Base-by-base conservation (phyloP, 495 filamentous ascomycete species). In the Aspergillus sparsus region DNA sequence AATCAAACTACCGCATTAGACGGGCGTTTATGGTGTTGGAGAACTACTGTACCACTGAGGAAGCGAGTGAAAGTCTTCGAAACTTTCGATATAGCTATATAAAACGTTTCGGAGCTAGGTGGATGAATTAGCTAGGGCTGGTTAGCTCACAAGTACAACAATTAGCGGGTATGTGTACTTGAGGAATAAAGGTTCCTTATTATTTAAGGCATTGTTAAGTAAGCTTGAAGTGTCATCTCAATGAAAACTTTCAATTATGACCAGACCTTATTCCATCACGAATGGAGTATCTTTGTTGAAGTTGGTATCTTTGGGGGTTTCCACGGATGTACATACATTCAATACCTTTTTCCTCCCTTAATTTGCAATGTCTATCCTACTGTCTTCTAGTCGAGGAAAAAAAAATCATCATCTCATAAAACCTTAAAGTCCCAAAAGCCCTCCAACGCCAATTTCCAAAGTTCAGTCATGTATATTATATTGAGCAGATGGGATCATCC, bases 11-110 rank as follows among this genome's bases (percentile, higher is more conserved):
- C 21, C 80, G 78, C 16, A 64, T 66, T 36, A 72, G 74, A 3
- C 78, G 80, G 41, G 78, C 82, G 6, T 82, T 85, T 62, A 52
- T 66, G 31, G 69, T 79, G 33, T 68, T 88, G 1, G 71, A 80
- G 13, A 63, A 67, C 0, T 53, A 77, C 0, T 88, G 84, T 65
- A 53, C 57, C 35, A 85, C 80, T 0, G 68, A 71, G 5, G 78
- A 80, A 41, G 83, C 84, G 15, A 75, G 70, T 18, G 46, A 47
- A 3, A 85, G 82, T 41, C 63, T 87, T 35, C 69, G 66, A 21
- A 57, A 54, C 9, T 86, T 77, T 69, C 80, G 79, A 57, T 65
- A 76, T 15, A 53, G 32, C 11, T 85, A 80, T 66, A 75, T 80
- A 35, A 66, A 71, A 9, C 49, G 49, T 7, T 64, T 64, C 37